Conservation (phyloP, 495 filamentous ascomycete species). For the Lasiosphaeria miniovina region DNA sequence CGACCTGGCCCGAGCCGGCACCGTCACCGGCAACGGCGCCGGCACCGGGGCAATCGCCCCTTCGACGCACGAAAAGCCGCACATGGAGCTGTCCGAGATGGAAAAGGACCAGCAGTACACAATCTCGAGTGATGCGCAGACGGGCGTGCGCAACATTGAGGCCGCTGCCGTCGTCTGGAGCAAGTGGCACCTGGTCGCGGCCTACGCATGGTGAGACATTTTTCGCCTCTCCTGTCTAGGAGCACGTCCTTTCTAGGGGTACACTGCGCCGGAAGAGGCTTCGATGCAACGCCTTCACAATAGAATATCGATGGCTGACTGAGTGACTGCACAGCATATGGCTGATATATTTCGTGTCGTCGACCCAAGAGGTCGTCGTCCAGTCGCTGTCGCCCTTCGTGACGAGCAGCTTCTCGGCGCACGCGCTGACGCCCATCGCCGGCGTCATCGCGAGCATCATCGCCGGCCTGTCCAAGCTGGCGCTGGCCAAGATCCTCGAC, state of each 20-base stretch:
- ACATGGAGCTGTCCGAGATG: neutral
- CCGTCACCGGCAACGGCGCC: neutral
- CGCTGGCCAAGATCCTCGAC: conserved; percentile 64
- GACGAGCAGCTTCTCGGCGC: conserved; percentile 43
- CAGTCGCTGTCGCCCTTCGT: conserved; percentile 43
- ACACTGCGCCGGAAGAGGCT: no score
- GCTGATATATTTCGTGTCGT: conserved; percentile 49
- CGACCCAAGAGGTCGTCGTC: conserved; percentile 42
- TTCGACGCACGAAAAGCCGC: neutral
- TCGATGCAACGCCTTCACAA: no score
- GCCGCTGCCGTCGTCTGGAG: conserved; percentile 16
- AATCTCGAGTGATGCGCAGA: conserved; percentile 3
- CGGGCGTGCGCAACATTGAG: conserved; percentile 17
- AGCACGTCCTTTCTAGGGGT: no score
- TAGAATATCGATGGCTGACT: neutral
- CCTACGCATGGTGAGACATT: conserved; percentile 16
- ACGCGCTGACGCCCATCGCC: conserved; percentile 48
- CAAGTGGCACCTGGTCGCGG: conserved; percentile 11
- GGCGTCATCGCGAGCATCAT: conserved; percentile 52
- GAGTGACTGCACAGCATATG: conserved; percentile 38
- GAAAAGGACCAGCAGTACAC: neutral
- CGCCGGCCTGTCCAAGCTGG: conserved; percentile 57
- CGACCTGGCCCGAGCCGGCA: neutral
- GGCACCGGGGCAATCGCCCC: neutral
- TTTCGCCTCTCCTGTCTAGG: neutral